phyloP scores from a whole-genome alignment of 306 rosid species.

The Coriaria nepalensis region DNA sequence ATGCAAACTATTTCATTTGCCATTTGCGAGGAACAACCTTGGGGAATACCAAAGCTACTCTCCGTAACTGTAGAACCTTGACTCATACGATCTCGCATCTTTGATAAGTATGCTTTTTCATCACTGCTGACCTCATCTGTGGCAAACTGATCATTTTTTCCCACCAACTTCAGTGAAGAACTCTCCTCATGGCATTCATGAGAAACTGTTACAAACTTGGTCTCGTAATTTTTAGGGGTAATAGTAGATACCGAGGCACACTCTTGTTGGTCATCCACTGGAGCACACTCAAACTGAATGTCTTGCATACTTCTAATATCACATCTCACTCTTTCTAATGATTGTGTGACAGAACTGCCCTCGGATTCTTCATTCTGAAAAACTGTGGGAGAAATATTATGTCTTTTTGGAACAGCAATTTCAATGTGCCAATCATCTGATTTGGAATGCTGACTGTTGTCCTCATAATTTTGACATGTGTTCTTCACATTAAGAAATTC shows the following conservation, averaged over 20 bases:
- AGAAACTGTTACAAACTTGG: constrained; percentile 38
- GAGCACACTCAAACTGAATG: constrained; percentile 45
- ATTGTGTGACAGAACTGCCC: constrained; percentile 61
- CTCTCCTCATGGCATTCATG: constrained; percentile 31
- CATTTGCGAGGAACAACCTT: constrained; percentile 41
- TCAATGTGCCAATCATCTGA: constrained; percentile 66
- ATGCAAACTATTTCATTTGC: constrained; percentile 52
- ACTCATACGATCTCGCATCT: constrained; percentile 43
- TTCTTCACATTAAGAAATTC: constrained; percentile 46
- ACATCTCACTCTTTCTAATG: constrained; percentile 43
- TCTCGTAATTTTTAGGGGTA: constrained; percentile 28
- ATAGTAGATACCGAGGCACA: constrained; percentile 59
- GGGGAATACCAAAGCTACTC: constrained; percentile 32
- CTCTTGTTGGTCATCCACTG: constrained; percentile 71
- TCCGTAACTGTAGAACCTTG: constrained; percentile 54
- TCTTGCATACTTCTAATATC: constrained; percentile 51
- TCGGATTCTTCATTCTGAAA: constrained; percentile 64
- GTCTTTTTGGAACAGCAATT: constrained; percentile 50
- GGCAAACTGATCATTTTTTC: constrained; percentile 28
- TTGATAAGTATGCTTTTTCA: constrained; percentile 27
- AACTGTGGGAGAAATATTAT: constrained; percentile 19
- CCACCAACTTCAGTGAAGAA: constrained; percentile 24
- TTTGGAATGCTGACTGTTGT: constrained; percentile 27
- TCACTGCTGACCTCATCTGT: constrained; percentile 27
- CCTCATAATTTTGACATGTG: constrained; percentile 31